These are phyloP conservation scores for Annulohypoxylon maeteangense DNA, from an alignment of 495 filamentous ascomycete species.

Conservation along the genomic window DNA sequence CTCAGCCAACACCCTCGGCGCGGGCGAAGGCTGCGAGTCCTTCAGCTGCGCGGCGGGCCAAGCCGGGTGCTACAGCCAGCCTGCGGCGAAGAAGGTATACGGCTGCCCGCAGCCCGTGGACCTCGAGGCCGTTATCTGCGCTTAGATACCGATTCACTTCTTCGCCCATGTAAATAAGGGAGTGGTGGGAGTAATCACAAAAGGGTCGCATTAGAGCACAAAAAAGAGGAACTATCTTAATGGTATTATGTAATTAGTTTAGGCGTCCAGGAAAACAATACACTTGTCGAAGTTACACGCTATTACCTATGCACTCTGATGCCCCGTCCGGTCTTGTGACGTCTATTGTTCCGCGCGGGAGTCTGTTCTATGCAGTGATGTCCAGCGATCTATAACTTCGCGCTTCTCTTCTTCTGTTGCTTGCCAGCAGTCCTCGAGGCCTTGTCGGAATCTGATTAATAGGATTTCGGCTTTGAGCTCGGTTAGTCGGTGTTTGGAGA, in stretches of 20 bases:
- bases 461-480: slow-evolving; percentile 44
- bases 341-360: neutral
- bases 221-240: neutral
- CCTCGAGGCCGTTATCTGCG: slow-evolving; percentile 26
- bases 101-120: slow-evolving; percentile 45
- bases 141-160: neutral
- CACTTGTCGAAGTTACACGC: neutral
- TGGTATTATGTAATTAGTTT: neutral
- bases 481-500: slow-evolving; percentile 58
- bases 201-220: neutral
- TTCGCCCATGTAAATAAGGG: no score
- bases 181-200: neutral
- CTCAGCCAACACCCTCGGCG: slow-evolving; percentile 36
- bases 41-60: slow-evolving; percentile 43
- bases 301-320: neutral
- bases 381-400: slow-evolving; percentile 45
- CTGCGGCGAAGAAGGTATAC: slow-evolving; percentile 40
- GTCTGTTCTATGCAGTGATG: slow-evolving; percentile 17
- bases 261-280: neutral
- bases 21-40: slow-evolving; percentile 38
- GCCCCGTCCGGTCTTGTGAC: neutral
- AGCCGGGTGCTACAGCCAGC: slow-evolving; percentile 42
- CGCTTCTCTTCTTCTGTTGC: slow-evolving; percentile 40
- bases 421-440: slow-evolving; percentile 31
- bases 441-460: slow-evolving; percentile 44